phyloP scores from a whole-genome alignment of 2,329 filamentous ascomycete genomes.

The Xylariaceae sp. region DNA sequence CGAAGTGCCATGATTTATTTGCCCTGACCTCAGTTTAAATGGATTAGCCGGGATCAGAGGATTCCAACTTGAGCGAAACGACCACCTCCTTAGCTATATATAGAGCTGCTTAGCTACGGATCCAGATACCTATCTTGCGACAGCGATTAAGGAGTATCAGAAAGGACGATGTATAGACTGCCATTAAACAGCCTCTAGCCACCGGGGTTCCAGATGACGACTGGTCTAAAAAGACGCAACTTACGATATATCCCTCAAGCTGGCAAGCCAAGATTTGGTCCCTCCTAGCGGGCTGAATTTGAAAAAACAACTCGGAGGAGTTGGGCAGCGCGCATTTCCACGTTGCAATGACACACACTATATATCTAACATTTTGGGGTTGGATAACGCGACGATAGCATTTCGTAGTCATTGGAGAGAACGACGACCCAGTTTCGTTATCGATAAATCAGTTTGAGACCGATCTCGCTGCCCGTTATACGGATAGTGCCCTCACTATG shows the following conservation, averaged over 20 bases:
- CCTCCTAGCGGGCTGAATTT: not conserved
- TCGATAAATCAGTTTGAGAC: constrained; percentile 20
- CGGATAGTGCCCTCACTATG: too few species aligned
- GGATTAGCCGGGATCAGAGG: not conserved
- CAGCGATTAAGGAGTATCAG: not conserved
- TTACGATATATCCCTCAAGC: constrained; percentile 3
- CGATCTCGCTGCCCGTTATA: constrained; percentile 16
- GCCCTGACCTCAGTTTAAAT: not conserved
- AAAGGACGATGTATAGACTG: not conserved
- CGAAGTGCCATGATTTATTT: constrained; percentile 25
- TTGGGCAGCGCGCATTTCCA: not conserved
- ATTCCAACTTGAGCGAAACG: not conserved
- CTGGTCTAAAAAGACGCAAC: not conserved
- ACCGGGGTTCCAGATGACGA: constrained; percentile 4
- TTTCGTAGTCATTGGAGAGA: not conserved
- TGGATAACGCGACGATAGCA: not conserved
- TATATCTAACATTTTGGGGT: not conserved
- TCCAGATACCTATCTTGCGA: not conserved
- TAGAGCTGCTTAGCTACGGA: constrained; percentile 1
- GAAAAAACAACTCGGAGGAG: not conserved
- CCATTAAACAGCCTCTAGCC: constrained; percentile 4
- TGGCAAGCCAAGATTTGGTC: not conserved
- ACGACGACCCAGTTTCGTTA: constrained; percentile 12
- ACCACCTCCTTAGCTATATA: not conserved
- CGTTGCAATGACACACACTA: not conserved